Percentiles rank a stretch among this genome's conserved stretches.
phyloP scores from a whole-genome alignment of 1,284 basidiomycete genomes.

The Ganoderma boninense region DNA sequence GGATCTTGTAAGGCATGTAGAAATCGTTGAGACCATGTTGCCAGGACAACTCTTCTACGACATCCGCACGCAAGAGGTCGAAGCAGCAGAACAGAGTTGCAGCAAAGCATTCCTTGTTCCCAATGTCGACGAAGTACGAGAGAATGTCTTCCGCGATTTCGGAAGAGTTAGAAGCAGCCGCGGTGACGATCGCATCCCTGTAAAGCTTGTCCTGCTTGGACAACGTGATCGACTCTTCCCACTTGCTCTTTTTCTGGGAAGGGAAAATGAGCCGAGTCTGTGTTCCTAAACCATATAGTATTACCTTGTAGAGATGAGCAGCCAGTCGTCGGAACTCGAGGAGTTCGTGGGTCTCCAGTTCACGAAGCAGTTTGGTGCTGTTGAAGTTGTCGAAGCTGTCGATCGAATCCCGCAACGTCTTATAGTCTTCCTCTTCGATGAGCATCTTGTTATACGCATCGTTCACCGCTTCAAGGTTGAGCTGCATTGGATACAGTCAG shows the following conservation, averaged over 20 bases:
- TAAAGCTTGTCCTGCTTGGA: slow-evolving; percentile 97
- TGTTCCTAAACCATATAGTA: neutral
- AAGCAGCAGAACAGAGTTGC: slow-evolving; percentile 93
- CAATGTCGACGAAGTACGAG: slow-evolving; percentile 95
- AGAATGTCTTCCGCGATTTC: slow-evolving; percentile 95
- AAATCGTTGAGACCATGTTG: slow-evolving; percentile 95
- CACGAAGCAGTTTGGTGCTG: slow-evolving; percentile 86
- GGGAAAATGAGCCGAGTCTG: neutral
- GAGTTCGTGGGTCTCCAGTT: slow-evolving; percentile 90
- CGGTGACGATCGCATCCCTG: slow-evolving; percentile 96
- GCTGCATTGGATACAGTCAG: slow-evolving; percentile 49
- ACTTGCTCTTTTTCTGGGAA: slow-evolving; percentile 87
- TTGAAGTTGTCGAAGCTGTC: slow-evolving; percentile 99
- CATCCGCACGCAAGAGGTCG: slow-evolving; percentile 90
- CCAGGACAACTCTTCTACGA: slow-evolving; percentile 96
- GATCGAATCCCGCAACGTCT: slow-evolving; percentile 94
- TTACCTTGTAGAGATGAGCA: slow-evolving; percentile 93
- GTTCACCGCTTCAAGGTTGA: slow-evolving; percentile 97
- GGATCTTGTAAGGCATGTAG: slow-evolving; percentile 94
- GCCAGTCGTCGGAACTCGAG: slow-evolving; percentile 96
- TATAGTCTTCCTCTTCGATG: slow-evolving; percentile 99
- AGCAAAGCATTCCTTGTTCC: slow-evolving; percentile 98
- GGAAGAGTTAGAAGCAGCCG: slow-evolving; percentile 80
- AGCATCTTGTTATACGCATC: slow-evolving; percentile 97
- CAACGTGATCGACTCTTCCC: slow-evolving; percentile 94